phyloP scores from a whole-genome alignment of 169 alveolate genomes.

The Cardiosporidium cionae region DNA sequence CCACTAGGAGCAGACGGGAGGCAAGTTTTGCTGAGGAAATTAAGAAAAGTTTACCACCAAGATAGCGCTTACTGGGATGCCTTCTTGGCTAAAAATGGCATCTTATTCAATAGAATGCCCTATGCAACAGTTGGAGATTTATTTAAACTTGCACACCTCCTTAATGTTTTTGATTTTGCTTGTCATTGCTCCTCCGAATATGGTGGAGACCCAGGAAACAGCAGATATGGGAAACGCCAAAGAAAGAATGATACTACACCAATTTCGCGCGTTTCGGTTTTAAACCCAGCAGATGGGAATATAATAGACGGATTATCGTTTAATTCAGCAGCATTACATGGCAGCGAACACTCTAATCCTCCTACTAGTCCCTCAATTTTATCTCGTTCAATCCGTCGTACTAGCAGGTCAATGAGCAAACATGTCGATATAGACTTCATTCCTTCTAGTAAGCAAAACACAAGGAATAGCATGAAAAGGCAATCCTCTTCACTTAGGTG shows the following conservation, averaged over 20 bases:
- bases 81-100: conserved; percentile 7
- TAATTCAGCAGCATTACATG: neutral
- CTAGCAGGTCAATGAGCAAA: too few relatives aligned
- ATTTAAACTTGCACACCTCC: conserved; percentile 14
- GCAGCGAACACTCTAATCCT: too few relatives aligned
- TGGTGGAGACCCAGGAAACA: conserved; percentile 10
- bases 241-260: neutral
- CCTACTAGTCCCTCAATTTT: too few relatives aligned
- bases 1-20: conserved; percentile 30
- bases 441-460: too few relatives aligned
- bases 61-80: conserved; percentile 3
- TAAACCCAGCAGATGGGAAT: neutral
- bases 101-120: conserved; percentile 15
- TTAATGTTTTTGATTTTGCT: conserved; percentile 22
- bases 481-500: too few relatives aligned
- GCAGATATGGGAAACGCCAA: neutral
- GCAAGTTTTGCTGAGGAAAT: conserved; percentile 13
- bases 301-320: neutral
- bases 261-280: neutral
- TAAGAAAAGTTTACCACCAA: conserved; percentile 13
- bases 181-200: conserved; percentile 12
- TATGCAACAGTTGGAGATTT: conserved; percentile 22
- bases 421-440: too few relatives aligned
- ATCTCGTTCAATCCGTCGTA: too few relatives aligned
- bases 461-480: too few relatives aligned